A percentile compares a stretch with the other conserved stretches of the same genome.
These are phyloP conservation scores for Sarocladiaceae sp. DNA, from an alignment of 2,329 filamentous ascomycete species.

Conservation along the genomic window DNA sequence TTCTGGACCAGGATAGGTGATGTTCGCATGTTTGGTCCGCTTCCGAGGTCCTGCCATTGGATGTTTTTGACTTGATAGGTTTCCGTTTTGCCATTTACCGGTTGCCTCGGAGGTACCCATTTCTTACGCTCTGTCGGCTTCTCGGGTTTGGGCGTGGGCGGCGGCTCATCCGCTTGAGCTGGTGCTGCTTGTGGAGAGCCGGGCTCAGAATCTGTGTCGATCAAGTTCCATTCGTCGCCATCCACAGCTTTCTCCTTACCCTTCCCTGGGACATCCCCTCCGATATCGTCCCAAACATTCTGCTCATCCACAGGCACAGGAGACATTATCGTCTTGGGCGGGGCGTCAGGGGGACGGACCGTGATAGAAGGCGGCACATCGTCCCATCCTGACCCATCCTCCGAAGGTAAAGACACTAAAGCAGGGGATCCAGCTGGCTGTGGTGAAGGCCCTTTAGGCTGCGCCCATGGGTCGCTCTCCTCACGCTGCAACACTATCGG, in stretches of 20 bases:
- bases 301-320: slow-evolving; percentile 33
- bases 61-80: slow-evolving; percentile 93
- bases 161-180: slow-evolving; percentile 18
- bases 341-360: slow-evolving; percentile 14
- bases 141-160: slow-evolving; percentile 32
- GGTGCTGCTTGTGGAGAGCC: slow-evolving; percentile 10
- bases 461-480: slow-evolving; percentile 13
- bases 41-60: slow-evolving; percentile 66
- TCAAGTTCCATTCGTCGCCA: slow-evolving; percentile 45
- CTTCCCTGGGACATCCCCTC: slow-evolving; percentile 25
- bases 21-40: slow-evolving; percentile 56
- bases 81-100: slow-evolving; percentile 50
- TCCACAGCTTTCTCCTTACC: slow-evolving; percentile 32
- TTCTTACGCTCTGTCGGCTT: slow-evolving; percentile 19
- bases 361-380: slow-evolving; percentile 25
- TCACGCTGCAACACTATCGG: neutral
- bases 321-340: slow-evolving; percentile 21
- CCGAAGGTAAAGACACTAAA: slow-evolving; percentile 28
- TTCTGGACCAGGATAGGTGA: slow-evolving; percentile 91
- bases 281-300: slow-evolving; percentile 45
- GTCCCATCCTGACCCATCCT: slow-evolving; percentile 30
- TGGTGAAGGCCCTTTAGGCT: slow-evolving; percentile 8
- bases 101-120: slow-evolving; percentile 33
- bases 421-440: slow-evolving; percentile 14
- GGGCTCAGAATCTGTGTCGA: slow-evolving; percentile 26